Evolutionary conservation across 2,329 filamentous ascomycete species (phyloP).

Genomic region (Colletotrichum costaricense): DNA sequence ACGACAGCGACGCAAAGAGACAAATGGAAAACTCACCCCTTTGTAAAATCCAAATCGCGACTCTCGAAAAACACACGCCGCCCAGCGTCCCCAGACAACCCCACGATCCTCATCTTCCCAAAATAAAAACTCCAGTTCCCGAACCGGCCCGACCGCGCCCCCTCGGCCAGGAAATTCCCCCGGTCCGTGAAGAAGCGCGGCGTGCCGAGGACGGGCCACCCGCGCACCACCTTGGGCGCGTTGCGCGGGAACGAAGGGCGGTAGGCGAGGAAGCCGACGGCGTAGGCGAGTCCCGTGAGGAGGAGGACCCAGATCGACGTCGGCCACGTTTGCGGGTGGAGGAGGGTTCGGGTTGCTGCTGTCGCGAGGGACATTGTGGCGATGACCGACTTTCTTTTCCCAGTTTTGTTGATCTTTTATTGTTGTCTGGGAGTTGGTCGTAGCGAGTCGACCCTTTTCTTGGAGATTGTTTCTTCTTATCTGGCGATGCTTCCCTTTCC

Average conservation of each 20-base stretch:
- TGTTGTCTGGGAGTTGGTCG: background rate
- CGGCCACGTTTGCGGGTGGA: conserved; percentile 37
- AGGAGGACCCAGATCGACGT: conserved; percentile 37
- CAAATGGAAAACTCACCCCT: conserved; percentile 47
- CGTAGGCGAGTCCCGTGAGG: conserved; percentile 26
- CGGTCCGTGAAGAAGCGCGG: conserved; percentile 58
- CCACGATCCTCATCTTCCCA: conserved; percentile 57
- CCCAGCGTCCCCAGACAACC: conserved; percentile 53
- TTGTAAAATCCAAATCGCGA: conserved; percentile 53
- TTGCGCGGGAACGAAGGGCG: conserved; percentile 40
- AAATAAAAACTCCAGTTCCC: conserved; percentile 62
- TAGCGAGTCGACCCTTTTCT: background rate
- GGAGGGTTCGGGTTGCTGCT: background rate
- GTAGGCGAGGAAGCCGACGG: conserved; percentile 24
- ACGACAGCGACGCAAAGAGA: too few relatives aligned
- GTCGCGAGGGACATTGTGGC: conserved; percentile 1
- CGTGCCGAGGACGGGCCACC: conserved; percentile 56
- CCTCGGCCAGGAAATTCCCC: conserved; percentile 55
- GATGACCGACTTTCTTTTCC: background rate
- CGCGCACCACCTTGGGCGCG: conserved; percentile 40
- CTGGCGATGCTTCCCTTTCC: background rate
- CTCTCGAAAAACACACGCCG: conserved; percentile 58
- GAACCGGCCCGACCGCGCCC: conserved; percentile 43
- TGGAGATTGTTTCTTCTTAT: background rate
- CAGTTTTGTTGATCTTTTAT: background rate